A percentile compares a stretch with the other conserved stretches of the same genome.
Conservation (phyloP, 352 stramenopile species). For the Pythium rishiriense region DNA sequence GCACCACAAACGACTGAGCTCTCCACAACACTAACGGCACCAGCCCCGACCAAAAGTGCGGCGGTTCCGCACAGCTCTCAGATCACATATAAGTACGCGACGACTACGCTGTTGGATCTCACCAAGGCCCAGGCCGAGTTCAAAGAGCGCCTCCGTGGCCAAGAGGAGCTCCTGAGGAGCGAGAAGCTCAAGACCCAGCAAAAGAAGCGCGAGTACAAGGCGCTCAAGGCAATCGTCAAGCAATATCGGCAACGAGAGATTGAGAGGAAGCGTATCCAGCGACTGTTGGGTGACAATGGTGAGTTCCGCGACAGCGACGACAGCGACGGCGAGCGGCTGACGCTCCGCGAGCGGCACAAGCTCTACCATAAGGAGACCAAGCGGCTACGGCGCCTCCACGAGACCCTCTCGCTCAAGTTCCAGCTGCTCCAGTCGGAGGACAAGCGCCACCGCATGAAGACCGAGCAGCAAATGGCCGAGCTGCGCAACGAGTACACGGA, state of each 20-base stretch:
- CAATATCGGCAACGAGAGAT: conserved; percentile 39
- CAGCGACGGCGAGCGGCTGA: neutral
- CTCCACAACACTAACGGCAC: neutral
- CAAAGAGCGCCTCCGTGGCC: conserved; percentile 30
- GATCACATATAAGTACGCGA: conserved; percentile 2
- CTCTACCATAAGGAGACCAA: conserved; percentile 46
- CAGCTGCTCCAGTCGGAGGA: conserved; percentile 66
- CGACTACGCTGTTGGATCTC: neutral
- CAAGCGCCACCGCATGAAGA: conserved; percentile 48
- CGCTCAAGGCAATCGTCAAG: conserved; percentile 39
- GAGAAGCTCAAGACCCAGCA: conserved; percentile 33
- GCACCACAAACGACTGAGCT: neutral
- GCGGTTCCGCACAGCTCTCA: neutral
- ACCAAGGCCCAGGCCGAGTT: conserved; percentile 4
- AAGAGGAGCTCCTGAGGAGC: conserved; percentile 35
- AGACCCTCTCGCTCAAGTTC: conserved; percentile 51
- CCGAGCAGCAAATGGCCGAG: conserved; percentile 51
- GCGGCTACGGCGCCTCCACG: conserved; percentile 40
- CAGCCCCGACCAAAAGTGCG: neutral
- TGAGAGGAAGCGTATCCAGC: conserved; percentile 37
- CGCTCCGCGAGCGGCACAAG: conserved; percentile 12
- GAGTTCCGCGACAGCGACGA: neutral
- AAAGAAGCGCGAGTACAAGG: conserved; percentile 41
- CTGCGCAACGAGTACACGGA: conserved; percentile 67
- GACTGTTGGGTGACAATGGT: conserved; percentile 11